Evolutionary conservation across 352 stramenopile species (phyloP), one percentile per base, ranked within the genome.

Genomic region (Globisporangium polare): DNA sequence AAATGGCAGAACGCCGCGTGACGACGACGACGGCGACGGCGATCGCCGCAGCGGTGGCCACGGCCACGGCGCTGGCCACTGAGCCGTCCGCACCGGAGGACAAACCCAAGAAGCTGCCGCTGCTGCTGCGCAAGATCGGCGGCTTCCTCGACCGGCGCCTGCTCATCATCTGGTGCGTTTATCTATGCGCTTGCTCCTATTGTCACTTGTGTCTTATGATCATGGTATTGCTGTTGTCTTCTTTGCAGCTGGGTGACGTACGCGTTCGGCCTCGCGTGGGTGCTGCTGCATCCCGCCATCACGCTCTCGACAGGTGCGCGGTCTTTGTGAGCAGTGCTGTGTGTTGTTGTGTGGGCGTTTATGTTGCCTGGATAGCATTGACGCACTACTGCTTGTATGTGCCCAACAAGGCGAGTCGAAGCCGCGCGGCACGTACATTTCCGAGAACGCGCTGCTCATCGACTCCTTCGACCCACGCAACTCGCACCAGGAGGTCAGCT

Each of bases 391-490:
- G n/a, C n/a, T n/a, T n/a, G n/a, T n/a, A n/a, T n/a, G n/a, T n/a
- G n/a, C n/a, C n/a, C n/a, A n/a, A n/a, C n/a, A n/a, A n/a, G 82
- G 80, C 22, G 86, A 96, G 43, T 67, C 88, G 27, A 95, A 95
- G 68, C 89, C 78, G 41, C 74, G 88, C 22, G 81, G 81, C 9
- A 96, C 88, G 42, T 96, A 96, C 71, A 90, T 94, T 56, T 95
- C 86, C 2, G 88, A 96, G 72, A 96, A 96, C 58, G 88, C 85
- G 51, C 72, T 96, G 54, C 75, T 96, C 17, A 80, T 92, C 39
- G 84, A 91, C 59, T 83, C 81, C 47, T 88, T 88, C 58, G 75
- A 85, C 49, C 72, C 81, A 15, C 54, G 70, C 39, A 71, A 63
- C 15, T 79, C 69, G 58, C 64, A 78, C 50, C 37, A 68, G 9